Conservation (phyloP, 2,329 filamentous ascomycete species). For the Trichoderma sp. region DNA sequence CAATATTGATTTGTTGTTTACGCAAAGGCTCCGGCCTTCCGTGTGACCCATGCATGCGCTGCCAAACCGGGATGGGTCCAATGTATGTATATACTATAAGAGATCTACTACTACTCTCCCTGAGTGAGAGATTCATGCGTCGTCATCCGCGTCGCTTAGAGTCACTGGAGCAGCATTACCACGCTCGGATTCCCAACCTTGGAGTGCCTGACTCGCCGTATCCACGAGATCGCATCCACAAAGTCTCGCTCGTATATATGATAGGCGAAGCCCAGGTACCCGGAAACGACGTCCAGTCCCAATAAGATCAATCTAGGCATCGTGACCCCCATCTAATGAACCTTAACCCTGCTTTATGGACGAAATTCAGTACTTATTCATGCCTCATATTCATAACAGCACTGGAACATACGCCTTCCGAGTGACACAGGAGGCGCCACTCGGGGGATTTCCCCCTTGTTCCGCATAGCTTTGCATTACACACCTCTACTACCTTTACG, state of each 20-base stretch:
- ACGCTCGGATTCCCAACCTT: neutral
- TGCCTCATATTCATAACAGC: neutral
- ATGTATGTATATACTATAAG: neutral
- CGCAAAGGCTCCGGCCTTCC: neutral
- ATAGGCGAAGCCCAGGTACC: slow-evolving; percentile 14
- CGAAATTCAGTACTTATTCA: neutral
- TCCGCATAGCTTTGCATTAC: slow-evolving; percentile 4
- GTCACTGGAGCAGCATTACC: neutral
- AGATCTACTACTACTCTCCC: too few species aligned
- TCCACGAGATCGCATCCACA: neutral
- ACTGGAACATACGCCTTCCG: neutral
- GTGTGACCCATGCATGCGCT: neutral
- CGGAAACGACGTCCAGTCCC: neutral
- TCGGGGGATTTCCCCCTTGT: neutral
- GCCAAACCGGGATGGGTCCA: slow-evolving; percentile 8
- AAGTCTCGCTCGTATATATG: neutral
- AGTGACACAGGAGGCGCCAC: neutral
- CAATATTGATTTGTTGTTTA: neutral
- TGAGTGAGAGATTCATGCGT: neutral
- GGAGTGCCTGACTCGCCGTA: neutral
- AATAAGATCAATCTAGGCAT: neutral
- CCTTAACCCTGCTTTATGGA: neutral
- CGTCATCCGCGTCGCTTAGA: neutral
- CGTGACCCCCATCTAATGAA: neutral
- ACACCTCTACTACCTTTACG: neutral